Evolutionary conservation across 176 grass and related monocot genomes (phyloP).

Genomic region (Carex kokanica): DNA sequence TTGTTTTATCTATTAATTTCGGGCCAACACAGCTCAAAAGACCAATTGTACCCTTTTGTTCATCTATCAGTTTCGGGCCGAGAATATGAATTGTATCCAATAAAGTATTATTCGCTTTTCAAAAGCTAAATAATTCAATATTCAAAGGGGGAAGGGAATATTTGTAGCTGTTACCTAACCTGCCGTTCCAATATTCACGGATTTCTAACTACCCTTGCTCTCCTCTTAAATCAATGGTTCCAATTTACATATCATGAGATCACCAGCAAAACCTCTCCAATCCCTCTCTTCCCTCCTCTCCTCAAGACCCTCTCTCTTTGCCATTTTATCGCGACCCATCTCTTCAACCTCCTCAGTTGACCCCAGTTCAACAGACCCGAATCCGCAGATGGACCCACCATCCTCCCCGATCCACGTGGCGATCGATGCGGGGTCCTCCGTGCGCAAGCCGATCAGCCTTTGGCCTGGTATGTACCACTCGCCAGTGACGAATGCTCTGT

Average conservation of each 20-base stretch:
- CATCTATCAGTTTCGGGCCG: no score
- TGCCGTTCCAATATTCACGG: not conserved
- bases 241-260: slow-evolving; percentile 5
- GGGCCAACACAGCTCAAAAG: no score
- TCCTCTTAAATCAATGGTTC: slow-evolving; percentile 27
- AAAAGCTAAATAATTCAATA: no score
- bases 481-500: slow-evolving; percentile 85
- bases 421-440: slow-evolving; percentile 64
- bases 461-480: slow-evolving; percentile 99
- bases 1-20: no score
- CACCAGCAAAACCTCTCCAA: slow-evolving; percentile 33
- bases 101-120: no score
- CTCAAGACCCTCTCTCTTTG: slow-evolving; percentile 7
- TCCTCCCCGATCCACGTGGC: slow-evolving; percentile 44
- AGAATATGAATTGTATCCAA: no score
- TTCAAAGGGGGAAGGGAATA: no score
- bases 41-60: no score
- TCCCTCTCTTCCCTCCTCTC: slow-evolving; percentile 1
- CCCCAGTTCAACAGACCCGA: not conserved
- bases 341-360: slow-evolving; percentile 28
- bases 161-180: not conserved
- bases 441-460: slow-evolving; percentile 78
- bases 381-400: slow-evolving; percentile 38
- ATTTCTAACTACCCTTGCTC: not conserved
- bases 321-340: slow-evolving; percentile 10